These are phyloP conservation scores for Cercospora sp. DNA, from an alignment of 2,329 filamentous ascomycete genomes.

Conservation along the genomic window DNA sequence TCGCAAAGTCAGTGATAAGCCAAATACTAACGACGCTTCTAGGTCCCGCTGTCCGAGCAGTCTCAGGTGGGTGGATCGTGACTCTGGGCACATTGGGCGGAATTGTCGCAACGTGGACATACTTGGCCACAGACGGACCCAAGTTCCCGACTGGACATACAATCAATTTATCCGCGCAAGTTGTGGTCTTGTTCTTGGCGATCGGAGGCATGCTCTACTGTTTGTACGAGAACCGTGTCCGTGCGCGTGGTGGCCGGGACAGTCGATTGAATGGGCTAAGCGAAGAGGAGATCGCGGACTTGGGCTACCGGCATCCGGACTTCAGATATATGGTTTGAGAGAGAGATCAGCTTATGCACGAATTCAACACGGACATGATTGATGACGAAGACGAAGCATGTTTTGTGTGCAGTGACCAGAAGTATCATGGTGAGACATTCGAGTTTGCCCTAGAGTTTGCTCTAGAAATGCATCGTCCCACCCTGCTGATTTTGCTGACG, in stretches of 20 bases:
- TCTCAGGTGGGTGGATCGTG: constrained; percentile 58
- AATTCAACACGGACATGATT: neutral
- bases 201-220: constrained; percentile 55
- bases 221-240: constrained; percentile 54
- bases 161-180: constrained; percentile 58
- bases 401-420: neutral
- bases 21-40: neutral
- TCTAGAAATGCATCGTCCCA: neutral
- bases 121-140: constrained; percentile 50
- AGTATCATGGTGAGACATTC: neutral
- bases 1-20: no score
- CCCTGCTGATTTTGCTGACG: neutral
- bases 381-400: neutral
- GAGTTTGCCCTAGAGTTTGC: neutral
- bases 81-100: constrained; percentile 58
- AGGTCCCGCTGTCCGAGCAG: constrained; percentile 56
- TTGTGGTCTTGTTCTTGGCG: constrained; percentile 48
- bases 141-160: constrained; percentile 54
- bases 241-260: constrained; percentile 52
- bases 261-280: constrained; percentile 52
- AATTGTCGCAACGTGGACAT: constrained; percentile 61
- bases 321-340: constrained; percentile 57
- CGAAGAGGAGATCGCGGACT: constrained; percentile 48
- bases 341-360: neutral
- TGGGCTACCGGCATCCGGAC: constrained; percentile 57